phyloP scores from a whole-genome alignment of 352 stramenopile species.

The Phytophthora kernoviae region DNA sequence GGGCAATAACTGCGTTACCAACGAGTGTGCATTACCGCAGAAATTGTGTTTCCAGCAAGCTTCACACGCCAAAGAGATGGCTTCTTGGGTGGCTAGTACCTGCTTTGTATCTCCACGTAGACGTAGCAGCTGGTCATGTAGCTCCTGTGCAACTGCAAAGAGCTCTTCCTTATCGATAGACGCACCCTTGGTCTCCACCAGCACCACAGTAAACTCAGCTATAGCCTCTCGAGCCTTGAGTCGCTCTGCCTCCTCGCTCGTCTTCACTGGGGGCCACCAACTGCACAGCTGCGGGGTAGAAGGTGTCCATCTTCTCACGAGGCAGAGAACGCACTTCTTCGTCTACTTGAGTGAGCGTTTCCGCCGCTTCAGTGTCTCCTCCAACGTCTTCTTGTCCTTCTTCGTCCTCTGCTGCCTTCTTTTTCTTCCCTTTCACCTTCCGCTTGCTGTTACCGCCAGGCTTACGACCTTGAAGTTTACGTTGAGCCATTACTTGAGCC shows the following conservation, averaged over 20 bases:
- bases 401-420: conserved; percentile 15
- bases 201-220: conserved; percentile 57
- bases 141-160: conserved; percentile 60
- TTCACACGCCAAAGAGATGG: conserved; percentile 77
- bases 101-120: conserved; percentile 48
- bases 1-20: conserved; percentile 86
- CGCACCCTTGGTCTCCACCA: conserved; percentile 61
- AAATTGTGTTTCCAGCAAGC: conserved; percentile 76
- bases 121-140: conserved; percentile 70
- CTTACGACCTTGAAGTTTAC: conserved; percentile 34
- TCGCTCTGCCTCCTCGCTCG: conserved; percentile 33
- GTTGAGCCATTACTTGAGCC: conserved; percentile 38
- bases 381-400: conserved; percentile 8
- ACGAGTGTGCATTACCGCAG: conserved; percentile 51
- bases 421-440: conserved; percentile 34
- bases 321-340: conserved; percentile 66
- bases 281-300: conserved; percentile 53
- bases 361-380: too few relatives aligned
- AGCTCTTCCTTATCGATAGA: conserved; percentile 62
- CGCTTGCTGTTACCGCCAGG: conserved; percentile 19
- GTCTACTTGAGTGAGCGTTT: conserved; percentile 24
- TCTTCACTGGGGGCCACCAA: conserved; percentile 34
- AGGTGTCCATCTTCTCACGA: conserved; percentile 44
- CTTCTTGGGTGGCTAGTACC: conserved; percentile 62
- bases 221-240: conserved; percentile 47